Evolutionary conservation across 768 basidiomycete genomes (phyloP), one percentile per base, ranked within the genome.

Genomic region (Pulveroboletus ravenelii): DNA sequence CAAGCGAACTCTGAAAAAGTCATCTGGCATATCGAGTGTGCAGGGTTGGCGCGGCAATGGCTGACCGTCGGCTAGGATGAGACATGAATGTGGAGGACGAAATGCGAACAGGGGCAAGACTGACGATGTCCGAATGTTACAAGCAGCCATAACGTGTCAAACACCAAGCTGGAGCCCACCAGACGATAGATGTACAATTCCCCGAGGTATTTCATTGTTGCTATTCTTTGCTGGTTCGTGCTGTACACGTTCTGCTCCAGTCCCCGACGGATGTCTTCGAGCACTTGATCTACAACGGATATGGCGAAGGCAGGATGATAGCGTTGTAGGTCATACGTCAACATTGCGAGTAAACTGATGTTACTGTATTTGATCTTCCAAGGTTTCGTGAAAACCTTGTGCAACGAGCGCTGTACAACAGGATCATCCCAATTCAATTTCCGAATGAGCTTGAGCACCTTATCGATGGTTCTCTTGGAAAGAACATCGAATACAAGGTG

Each of bases 331-430:
- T 98, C 96, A 62, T 94, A 94, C 3, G 94, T 87, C 51, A 98
- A 74, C 82, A 96, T 95, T 10, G 96, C 94, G 44, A 98, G 74
- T 27, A 96, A 76, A 49, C 85, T 80, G 59, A 99, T 82, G 62
- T 90, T 95, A 52, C 85, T 78, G 63, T 87, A 98, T 62, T 93
- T 95, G 71, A 97, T 80, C 66, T 98, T 98, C 93, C 95, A 96
- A 3, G 95, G 89, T 62, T 96, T 95, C n/a, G 89, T 90, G 72
- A 99, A 99, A 36, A 90, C 81, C 63, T 90, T 89, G 72, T 87
- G 84, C 7, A 98, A 74, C 20, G 79, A 80, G 25, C 76, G 76
- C 35, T 79, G 78, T 29, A 87, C 62, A 20, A 69, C 53, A 7
- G 71, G 66, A 64, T 91, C 84, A n/a, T 95, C 90, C 96, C 96